Evolutionary conservation across 2,329 filamentous ascomycete species (phyloP), one percentile per base, ranked within the genome.

Genomic region (Juglanconis oblonga): DNA sequence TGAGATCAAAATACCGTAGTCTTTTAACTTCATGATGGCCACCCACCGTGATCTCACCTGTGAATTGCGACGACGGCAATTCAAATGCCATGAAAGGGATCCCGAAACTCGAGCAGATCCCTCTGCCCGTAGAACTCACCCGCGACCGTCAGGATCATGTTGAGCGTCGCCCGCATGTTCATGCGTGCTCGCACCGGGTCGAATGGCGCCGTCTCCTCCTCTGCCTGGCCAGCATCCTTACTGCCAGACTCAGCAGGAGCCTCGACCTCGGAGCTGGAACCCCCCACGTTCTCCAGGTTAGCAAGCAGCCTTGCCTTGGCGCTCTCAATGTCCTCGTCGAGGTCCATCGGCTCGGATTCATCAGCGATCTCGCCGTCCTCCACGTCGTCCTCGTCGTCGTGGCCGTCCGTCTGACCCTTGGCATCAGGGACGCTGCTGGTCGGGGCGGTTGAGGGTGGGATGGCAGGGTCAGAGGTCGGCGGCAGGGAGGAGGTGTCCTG

Each of bases 121-220:
- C 88, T 82, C 75, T 98, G 94, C 1, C 94, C 92, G 74, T 93
- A 98, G 65, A 90, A 86, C 74, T 97, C 92, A 67, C 92, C 93
- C 52, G 90, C 88, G 40, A 97, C 82, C 0, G 91, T 95, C 66
- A 97, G 79, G 56, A 97, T 91, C 91, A 96, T 96, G 74, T 96
- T 93, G 38, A 97, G 79, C 45, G 92, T 92, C n/a, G 87, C 88
- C 33, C 84, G 80, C 77, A 80, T 80, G 70, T 82, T 85, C 67
- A 78, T 73, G 44, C 74, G 76, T 44, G 71, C 71, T n/a, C 77
- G 71, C 40, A 68, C 65, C 60, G 67, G 64, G 48, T 67, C 67
- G 11, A 66, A 66, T 3, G 69, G 67, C 3, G 64, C 65, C 53
- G 73, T 68, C 49, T 67, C 67, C 11, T 64, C 64, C 32, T 71